These are phyloP conservation scores for Aspergillus costaricaensis DNA, from an alignment of 2,329 filamentous ascomycete genomes.

Conservation along the genomic window DNA sequence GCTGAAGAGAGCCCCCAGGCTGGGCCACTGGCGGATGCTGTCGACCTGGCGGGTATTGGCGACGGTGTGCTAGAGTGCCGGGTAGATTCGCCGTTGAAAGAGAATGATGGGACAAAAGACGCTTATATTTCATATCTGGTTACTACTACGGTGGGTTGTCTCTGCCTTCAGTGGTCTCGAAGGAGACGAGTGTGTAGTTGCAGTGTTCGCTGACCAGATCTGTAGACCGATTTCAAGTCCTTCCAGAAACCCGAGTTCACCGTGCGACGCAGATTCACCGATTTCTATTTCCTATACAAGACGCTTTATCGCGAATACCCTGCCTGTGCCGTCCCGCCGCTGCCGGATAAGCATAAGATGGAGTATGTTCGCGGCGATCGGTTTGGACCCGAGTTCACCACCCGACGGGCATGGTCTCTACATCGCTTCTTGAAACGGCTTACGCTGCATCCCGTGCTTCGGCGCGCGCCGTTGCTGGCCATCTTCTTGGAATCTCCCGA, in stretches of 20 bases:
- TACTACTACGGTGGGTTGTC: slow-evolving; percentile 72
- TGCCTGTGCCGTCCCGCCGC: slow-evolving; percentile 85
- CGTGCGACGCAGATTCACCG: slow-evolving; percentile 90
- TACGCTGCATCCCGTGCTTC: slow-evolving; percentile 83
- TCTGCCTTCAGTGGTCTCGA: background rate
- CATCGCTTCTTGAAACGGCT: slow-evolving; percentile 87
- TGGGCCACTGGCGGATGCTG: slow-evolving; percentile 53
- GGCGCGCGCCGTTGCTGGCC: slow-evolving; percentile 78
- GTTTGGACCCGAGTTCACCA: slow-evolving; percentile 90
- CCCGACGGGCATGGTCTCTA: slow-evolving; percentile 82
- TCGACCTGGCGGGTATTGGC: slow-evolving; percentile 65
- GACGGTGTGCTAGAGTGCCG: slow-evolving; percentile 79
- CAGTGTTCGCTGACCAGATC: too few relatives aligned
- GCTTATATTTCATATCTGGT: slow-evolving; percentile 95
- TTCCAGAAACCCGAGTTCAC: slow-evolving; percentile 80
- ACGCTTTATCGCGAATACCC: slow-evolving; percentile 84
- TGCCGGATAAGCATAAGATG: slow-evolving; percentile 99
- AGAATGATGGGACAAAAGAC: slow-evolving; percentile 95
- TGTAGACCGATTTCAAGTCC: slow-evolving; percentile 86
- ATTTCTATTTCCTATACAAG: slow-evolving; percentile 97
- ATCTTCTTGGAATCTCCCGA: slow-evolving; percentile 90
- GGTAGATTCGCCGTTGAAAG: slow-evolving; percentile 83
- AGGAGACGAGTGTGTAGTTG: background rate
- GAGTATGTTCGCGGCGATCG: slow-evolving; percentile 96
- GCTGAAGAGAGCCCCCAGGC: slow-evolving; percentile 50